Evolutionary conservation across 306 rosid genomes (phyloP).

Genomic region (Cicer cuneatum): DNA sequence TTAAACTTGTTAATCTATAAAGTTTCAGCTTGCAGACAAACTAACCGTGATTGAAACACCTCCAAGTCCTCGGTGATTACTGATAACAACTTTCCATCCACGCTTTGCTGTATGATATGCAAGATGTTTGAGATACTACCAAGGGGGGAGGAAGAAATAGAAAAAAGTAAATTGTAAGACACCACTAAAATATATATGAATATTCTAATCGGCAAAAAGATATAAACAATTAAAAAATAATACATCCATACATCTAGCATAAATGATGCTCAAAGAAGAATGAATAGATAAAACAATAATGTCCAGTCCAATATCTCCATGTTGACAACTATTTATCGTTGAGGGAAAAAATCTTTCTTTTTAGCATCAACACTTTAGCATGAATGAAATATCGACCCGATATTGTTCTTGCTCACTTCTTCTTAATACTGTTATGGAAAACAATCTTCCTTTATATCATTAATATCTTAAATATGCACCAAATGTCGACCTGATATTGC

Average conservation of each 20-base stretch:
- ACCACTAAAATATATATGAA: conserved; percentile 36
- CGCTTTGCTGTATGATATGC: conserved; percentile 75
- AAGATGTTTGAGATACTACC: conserved; percentile 94
- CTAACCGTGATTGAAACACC: conserved; percentile 96
- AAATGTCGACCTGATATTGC: neutral
- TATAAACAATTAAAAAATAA: neutral
- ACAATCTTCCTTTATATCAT: neutral
- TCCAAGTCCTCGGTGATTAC: conserved; percentile 95
- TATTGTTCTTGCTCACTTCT: conserved; percentile 1
- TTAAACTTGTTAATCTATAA: conserved; percentile 25
- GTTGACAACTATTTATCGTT: neutral
- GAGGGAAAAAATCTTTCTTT: neutral
- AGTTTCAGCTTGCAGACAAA: conserved; percentile 39
- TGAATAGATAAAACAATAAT: neutral
- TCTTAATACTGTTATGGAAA: neutral
- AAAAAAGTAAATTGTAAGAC: conserved; percentile 30
- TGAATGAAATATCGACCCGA: conserved; percentile 29
- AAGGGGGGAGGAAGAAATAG: conserved; percentile 20
- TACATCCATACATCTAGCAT: conserved; percentile 20
- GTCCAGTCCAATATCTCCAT: conserved; percentile 15
- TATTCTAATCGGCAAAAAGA: conserved; percentile 17
- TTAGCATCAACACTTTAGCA: neutral
- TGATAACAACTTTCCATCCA: conserved; percentile 85
- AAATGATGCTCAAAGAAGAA: conserved; percentile 6
- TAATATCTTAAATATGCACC: conserved; percentile 5